Evolutionary conservation across 176 grass and related monocot genomes (phyloP), one percentile per base, ranked within the genome.

Genomic region (Musa troglodytarum): DNA sequence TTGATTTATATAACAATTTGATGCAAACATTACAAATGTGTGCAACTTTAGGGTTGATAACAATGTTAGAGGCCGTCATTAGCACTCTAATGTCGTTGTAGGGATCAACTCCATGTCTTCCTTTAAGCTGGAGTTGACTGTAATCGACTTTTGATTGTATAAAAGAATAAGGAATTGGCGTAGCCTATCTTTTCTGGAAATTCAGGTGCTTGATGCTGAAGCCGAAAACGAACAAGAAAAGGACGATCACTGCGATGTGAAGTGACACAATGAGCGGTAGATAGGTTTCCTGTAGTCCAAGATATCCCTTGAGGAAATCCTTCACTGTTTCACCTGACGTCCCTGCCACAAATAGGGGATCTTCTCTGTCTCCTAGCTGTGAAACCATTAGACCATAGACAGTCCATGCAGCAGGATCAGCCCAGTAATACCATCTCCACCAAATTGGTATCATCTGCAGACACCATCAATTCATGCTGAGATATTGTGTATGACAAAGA

Each of bases 391-490:
- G 66, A 49, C 83, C 87, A 26, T 89, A 89, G 2, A 89, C 58
- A 28, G 79, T 85, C 83, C 76, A 74, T 70, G 86, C 77, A 49
- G 53, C 86, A 25, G 87, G 87, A 79, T 89, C 52, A 25, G 76
- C 83, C 87, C 87, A 89, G 61, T 85, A 89, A 50, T 85, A 62
- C 87, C 87, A 89, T 69, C 87, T 79, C 87, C 83, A 85, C 87
- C 87, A 89, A 53, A 68, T 51, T 8, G 87, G 87, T 65, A 88
- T 87, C 81, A 80, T 73, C 85, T 87, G 77, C 53, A 54, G 11
- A 66, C 52, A 19, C 58, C 65, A 4, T 43, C 34, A 0, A 43
- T 43, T 43, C 34, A 43, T 43, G 34, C 34, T 43, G 34, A 43
- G 34, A 6, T 43, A 5, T 43, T 43, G 4, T 43, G 34, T 43